Evolutionary conservation across 2,329 filamentous ascomycete species (phyloP), one percentile per base, ranked within the genome.

Genomic region (Moelleriella libera): DNA sequence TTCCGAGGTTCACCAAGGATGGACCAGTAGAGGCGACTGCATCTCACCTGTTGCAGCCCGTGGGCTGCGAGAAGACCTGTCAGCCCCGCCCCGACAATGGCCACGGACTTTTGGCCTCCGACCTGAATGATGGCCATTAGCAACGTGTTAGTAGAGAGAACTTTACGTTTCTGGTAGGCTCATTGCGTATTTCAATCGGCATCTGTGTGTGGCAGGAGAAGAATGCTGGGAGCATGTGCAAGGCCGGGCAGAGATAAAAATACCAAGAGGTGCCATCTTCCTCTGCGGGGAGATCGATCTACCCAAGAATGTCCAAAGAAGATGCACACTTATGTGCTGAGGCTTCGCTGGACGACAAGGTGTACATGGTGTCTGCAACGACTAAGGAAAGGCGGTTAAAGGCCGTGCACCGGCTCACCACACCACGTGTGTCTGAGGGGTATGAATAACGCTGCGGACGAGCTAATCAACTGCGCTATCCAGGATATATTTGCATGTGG

Each of bases 81-180:
- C 39, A 67, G 54, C n/a, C 64, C 64, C 28, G 63, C 60, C 10
- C 64, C 63, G 28, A 69, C 52, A 40, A 68, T 58, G 43, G 58
- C 56, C 43, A 68, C 56, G 45, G 52, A 59, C 5, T 46, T 50
- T n/a, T 39, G 14, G 28, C 30, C 34, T 14, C 12, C n/a, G 8
- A 14, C 14, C 40, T 41, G 43, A 42, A 21, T 41, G 41, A 21
- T 10, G 14, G 41, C 41, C 31, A 45, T 30, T 32, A 46, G 42
- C 12, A 28, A 31, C 5, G 14, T 32, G 41, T 30, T 8, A 37
- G 12, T 9, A 37, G 34, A 9, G 34, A 37, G 34, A 37, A 37
- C 34, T 37, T 37, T 37, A 12, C 34, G 34, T 9, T 12, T 37
- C 8, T 12, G 34, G 12, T 37, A 12, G 34, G 34, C 34, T 12